A percentile compares a stretch with the other conserved stretches of the same genome.
phyloP scores from a whole-genome alignment of 2,329 filamentous ascomycete species.

The Microcyclosporella mali region DNA sequence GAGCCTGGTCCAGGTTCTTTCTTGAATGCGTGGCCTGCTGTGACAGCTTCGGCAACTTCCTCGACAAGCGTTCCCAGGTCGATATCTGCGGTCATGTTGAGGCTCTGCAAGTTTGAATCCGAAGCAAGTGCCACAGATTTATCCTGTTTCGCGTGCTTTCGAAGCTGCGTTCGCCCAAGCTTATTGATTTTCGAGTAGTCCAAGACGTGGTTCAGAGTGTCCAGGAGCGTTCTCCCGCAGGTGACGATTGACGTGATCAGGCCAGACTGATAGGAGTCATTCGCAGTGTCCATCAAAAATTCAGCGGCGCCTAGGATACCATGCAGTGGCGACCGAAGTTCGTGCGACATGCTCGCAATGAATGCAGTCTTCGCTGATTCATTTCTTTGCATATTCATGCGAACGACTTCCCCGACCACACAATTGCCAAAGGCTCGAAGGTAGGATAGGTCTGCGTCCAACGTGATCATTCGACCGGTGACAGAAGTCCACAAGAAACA shows the following conservation, averaged over 20 bases:
- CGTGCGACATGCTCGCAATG: slow-evolving; percentile 48
- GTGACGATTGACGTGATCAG: slow-evolving; percentile 45
- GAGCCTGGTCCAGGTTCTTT: slow-evolving; percentile 13
- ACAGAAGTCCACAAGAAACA: slow-evolving; percentile 43
- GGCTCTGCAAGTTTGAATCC: slow-evolving; percentile 20
- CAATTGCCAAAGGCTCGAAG: slow-evolving; percentile 37
- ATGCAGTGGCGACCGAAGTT: slow-evolving; percentile 44
- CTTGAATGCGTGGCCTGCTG: slow-evolving; percentile 44
- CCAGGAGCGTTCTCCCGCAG: slow-evolving; percentile 45
- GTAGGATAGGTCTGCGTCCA: slow-evolving; percentile 38
- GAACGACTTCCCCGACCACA: slow-evolving; percentile 35
- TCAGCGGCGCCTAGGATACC: slow-evolving; percentile 47
- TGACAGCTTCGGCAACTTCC: slow-evolving; percentile 52
- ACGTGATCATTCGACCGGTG: slow-evolving; percentile 34
- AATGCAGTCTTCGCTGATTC: slow-evolving; percentile 49
- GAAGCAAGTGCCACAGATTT: slow-evolving; percentile 26
- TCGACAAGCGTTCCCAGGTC: slow-evolving; percentile 45
- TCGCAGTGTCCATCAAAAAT: slow-evolving; percentile 42
- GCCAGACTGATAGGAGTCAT: slow-evolving; percentile 37
- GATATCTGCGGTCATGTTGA: slow-evolving; percentile 32
- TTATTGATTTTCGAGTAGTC: slow-evolving; percentile 42
- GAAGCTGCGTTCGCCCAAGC: slow-evolving; percentile 22
- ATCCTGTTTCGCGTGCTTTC: slow-evolving; percentile 21
- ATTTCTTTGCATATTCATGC: slow-evolving; percentile 34
- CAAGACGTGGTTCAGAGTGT: slow-evolving; percentile 41